Conservation (phyloP, 805 yeast species). For the Diddensiella transvaalensis region DNA sequence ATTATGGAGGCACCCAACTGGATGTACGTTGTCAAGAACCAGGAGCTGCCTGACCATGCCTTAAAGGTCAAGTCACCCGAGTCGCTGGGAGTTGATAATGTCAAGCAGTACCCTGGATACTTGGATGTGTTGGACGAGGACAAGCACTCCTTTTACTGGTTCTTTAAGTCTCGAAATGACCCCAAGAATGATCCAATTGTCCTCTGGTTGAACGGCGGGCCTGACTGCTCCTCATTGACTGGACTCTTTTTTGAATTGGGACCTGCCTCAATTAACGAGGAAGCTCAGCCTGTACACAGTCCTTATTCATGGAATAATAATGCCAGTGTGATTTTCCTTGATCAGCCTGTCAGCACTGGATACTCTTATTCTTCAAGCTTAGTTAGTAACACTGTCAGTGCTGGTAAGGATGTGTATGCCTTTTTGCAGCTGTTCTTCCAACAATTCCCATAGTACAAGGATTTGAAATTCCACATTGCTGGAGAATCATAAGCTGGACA, state of each 20-base stretch:
- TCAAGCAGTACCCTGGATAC: constrained; percentile 75
- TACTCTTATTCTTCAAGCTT: constrained; percentile 71
- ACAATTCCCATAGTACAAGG: constrained; percentile 68
- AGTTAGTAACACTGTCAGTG: constrained; percentile 70
- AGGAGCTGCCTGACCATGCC: constrained; percentile 44
- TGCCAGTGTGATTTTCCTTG: constrained; percentile 85
- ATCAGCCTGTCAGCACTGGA: constrained; percentile 93
- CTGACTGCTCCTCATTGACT: constrained; percentile 92
- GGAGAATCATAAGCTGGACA: constrained; percentile 96
- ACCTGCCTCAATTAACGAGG: constrained; percentile 72
- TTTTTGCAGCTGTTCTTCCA: constrained; percentile 80
- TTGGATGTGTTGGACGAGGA: constrained; percentile 76
- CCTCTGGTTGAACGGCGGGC: constrained; percentile 94
- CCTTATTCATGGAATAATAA: constrained; percentile 88
- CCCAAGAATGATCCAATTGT: constrained; percentile 84
- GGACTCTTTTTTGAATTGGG: constrained; percentile 93
- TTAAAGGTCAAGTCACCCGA: constrained; percentile 64
- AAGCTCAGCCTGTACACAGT: constrained; percentile 58
- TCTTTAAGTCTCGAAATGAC: constrained; percentile 79
- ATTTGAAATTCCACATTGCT: constrained; percentile 75
- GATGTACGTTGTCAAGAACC: constrained; percentile 47
- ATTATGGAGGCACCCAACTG: constrained; percentile 23
- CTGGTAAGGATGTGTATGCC: constrained; percentile 81
- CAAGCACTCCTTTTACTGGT: constrained; percentile 92
- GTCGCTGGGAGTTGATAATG: constrained; percentile 72